A percentile compares a stretch with the other conserved stretches of the same genome.
Conservation (phyloP, 768 basidiomycete species). For the Xerocomellus intermedius region DNA sequence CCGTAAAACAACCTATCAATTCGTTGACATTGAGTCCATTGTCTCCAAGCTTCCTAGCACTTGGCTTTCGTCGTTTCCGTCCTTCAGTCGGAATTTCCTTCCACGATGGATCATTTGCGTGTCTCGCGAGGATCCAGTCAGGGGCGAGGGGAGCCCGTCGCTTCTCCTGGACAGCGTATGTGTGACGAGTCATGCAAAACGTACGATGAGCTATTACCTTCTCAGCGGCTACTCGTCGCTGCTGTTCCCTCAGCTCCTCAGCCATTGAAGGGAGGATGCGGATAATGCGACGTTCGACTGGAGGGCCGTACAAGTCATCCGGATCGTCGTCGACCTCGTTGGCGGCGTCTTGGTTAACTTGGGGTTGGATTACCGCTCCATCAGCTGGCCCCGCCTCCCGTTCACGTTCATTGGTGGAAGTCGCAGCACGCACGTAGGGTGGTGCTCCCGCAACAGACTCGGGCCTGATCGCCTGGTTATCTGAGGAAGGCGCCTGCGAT, state of each 20-base stretch:
- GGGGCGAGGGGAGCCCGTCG: constrained; percentile 19
- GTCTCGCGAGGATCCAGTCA: constrained; percentile 24
- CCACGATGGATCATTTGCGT: constrained; percentile 20
- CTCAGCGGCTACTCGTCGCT: constrained; percentile 8
- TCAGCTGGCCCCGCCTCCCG: not conserved
- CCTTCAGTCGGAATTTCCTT: constrained; percentile 1
- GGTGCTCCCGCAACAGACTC: not conserved
- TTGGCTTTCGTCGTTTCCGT: constrained; percentile 16
- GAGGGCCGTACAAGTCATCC: constrained; percentile 30
- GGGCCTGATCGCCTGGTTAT: not conserved
- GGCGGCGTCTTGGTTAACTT: not conserved
- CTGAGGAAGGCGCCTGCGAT: not conserved
- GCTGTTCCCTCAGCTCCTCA: constrained; percentile 26
- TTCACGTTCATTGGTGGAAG: not conserved
- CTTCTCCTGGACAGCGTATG: constrained; percentile 10
- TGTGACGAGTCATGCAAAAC: not conserved
- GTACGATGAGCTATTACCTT: constrained; percentile 14
- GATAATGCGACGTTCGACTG: constrained; percentile 24
- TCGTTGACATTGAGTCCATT: constrained; percentile 12
- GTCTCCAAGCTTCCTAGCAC: constrained; percentile 13
- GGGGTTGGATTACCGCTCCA: not conserved
- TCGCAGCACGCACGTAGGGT: not conserved
- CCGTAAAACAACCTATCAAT: constrained; percentile 18
- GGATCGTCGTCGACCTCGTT: constrained; percentile 19
- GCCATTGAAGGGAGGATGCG: constrained; percentile 27